Base-by-base conservation (phyloP, 345 rosid genomes). In the Eucalyptus sideroxylon region DNA sequence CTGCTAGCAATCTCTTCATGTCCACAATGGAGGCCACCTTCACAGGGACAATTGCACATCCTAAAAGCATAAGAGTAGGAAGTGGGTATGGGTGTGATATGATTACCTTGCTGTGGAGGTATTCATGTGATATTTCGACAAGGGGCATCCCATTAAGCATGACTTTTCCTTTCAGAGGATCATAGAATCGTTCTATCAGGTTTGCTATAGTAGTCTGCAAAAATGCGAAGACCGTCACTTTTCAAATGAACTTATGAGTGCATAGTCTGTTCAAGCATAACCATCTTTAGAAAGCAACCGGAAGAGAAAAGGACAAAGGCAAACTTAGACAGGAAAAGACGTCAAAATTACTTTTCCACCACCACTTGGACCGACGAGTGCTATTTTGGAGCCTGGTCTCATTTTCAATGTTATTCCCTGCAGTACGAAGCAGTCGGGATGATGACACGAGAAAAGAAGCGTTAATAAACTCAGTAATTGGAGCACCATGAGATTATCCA, bases 361-460 rank as follows among this genome's bases (percentile, higher is more conserved):
- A 88, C 99, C 99, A 88, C 99, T 98, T 80, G 98, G 99, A 89
- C 99, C 99, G 44, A 98, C 99, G 55, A 97, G 98, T 40, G 99
- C 99, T 88, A 95, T 94, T 94, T 97, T 98, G 56, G 98, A 94
- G 89, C 97, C 98, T 49, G 99, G 96, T 69, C 92, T 92, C 92
- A 98, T 92, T 93, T 96, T 96, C 91, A 96, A 92, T 50, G 97
- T 91, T 94, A 96, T 96, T 60, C 99, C 99, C 99, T 98, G 95
- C 87, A 89, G 88, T 30, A 30, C 8, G 16, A 34, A 77, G 47
- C 47, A 77, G 30, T 40, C 16, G 15, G 24, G 47, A 40, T 40
- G 85, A 77, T 51, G 44, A 86, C 56, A 11, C 1, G 60, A 50
- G 60, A 44, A 51, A 51, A 50, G 44, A 56, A 86, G 27, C 27